phyloP scores from a whole-genome alignment of 208 protist genomes.

The Acanthamoeba royreba region DNA sequence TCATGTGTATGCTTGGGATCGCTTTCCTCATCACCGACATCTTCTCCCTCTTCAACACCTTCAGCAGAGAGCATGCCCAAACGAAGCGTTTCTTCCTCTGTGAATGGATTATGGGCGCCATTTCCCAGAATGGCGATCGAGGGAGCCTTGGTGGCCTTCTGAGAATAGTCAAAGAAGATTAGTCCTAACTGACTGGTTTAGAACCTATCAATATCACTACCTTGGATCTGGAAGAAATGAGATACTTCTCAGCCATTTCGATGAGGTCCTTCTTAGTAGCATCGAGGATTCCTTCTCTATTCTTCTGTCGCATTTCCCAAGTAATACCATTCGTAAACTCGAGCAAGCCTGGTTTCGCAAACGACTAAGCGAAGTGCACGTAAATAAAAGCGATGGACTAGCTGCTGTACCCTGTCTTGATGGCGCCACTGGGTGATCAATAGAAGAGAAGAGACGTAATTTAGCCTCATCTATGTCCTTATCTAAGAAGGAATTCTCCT shows the following conservation, averaged over 20 bases:
- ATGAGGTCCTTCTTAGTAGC: not conserved
- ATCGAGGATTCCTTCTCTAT: not conserved
- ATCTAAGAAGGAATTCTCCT: not conserved
- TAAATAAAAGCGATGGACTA: not conserved
- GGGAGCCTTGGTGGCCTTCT: too few species aligned
- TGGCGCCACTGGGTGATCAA: constrained; percentile 37
- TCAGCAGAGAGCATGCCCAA: not conserved
- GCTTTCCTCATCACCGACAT: too few species aligned
- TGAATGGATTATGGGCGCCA: not conserved
- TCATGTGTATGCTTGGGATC: too few species aligned
- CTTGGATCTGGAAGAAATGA: not conserved
- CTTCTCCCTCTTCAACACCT: not conserved
- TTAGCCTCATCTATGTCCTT: constrained; percentile 51
- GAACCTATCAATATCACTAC: too few species aligned
- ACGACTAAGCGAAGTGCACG: too few species aligned
- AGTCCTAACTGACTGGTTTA: not conserved
- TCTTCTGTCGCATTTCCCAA: constrained; percentile 44
- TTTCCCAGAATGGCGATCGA: constrained; percentile 6
- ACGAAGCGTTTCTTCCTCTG: not conserved
- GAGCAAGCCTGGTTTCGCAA: not conserved
- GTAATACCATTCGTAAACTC: constrained; percentile 39
- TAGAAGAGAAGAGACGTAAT: constrained; percentile 26
- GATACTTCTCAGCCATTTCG: constrained; percentile 36
- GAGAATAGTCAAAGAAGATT: too few species aligned
- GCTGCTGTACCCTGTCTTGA: not conserved